These are phyloP conservation scores for Zymoseptoria passerinii DNA, from an alignment of 2,329 filamentous ascomycete genomes.

Conservation along the genomic window DNA sequence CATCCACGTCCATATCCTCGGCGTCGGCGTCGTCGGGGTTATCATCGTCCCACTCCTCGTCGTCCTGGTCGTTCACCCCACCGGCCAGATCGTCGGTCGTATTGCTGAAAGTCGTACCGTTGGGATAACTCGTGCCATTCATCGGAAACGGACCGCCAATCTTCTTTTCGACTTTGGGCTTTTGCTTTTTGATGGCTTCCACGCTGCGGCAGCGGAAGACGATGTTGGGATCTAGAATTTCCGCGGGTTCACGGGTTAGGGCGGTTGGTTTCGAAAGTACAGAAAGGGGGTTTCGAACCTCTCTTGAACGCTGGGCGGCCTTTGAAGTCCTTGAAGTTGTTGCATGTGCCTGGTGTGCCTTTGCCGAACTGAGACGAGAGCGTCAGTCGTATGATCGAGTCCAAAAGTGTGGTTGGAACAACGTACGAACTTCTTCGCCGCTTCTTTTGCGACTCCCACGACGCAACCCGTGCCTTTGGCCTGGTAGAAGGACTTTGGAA, in stretches of 20 bases:
- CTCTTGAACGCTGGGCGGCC: background rate
- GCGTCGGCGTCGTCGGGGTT: background rate
- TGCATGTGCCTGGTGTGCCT: background rate
- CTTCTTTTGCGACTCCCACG: background rate
- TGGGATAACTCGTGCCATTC: background rate
- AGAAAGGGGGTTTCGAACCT: background rate
- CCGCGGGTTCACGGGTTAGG: no score
- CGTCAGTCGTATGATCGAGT: background rate
- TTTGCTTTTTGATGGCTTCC: background rate
- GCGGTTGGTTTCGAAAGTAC: background rate
- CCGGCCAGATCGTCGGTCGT: no score
- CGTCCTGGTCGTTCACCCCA: background rate
- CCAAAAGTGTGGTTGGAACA: background rate
- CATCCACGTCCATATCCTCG: no score
- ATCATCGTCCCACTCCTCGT: background rate
- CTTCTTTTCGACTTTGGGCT: background rate
- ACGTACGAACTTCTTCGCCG: background rate
- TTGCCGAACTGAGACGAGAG: background rate
- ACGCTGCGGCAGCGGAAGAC: background rate
- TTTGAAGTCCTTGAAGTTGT: background rate
- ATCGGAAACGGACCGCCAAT: background rate
- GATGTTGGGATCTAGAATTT: background rate
- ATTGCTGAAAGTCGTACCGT: background rate
- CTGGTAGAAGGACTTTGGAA: background rate
- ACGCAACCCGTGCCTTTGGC: background rate